phyloP scores from a whole-genome alignment of 768 basidiomycete genomes.

The Trametes maxima region DNA sequence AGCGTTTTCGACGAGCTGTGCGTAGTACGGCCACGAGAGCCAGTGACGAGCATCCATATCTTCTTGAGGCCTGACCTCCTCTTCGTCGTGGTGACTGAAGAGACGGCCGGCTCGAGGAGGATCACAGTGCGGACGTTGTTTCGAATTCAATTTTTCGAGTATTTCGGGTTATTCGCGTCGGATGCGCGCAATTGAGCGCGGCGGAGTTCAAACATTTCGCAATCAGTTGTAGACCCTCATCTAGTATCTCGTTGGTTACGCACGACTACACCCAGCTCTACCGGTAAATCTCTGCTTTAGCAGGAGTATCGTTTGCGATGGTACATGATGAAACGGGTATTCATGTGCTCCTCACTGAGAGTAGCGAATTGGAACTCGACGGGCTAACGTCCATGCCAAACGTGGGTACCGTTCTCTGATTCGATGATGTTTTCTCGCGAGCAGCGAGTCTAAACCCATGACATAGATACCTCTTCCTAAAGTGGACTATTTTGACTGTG shows the following conservation, averaged over 20 bases:
- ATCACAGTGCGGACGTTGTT: too few relatives aligned
- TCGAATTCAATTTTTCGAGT: too few relatives aligned
- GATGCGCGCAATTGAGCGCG: too few relatives aligned
- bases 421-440: background rate
- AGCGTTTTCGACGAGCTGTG: constrained; percentile 30
- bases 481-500: background rate
- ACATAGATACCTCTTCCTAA: background rate
- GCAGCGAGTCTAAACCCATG: background rate
- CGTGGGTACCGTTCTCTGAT: background rate
- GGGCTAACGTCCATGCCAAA: background rate
- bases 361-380: background rate
- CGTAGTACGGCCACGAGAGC: constrained; percentile 33
- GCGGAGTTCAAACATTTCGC: too few relatives aligned
- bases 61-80: constrained; percentile 78
- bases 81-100: too few relatives aligned
- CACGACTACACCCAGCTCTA: too few relatives aligned
- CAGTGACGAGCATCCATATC: constrained; percentile 80
- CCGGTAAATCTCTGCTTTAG: too few relatives aligned
- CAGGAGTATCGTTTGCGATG: background rate
- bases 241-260: too few relatives aligned
- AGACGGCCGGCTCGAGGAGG: too few relatives aligned
- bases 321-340: background rate
- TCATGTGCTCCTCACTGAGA: background rate
- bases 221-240: too few relatives aligned
- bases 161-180: too few relatives aligned